phyloP scores from a whole-genome alignment of 345 rosid genomes.

The Gossypium thurberi region DNA sequence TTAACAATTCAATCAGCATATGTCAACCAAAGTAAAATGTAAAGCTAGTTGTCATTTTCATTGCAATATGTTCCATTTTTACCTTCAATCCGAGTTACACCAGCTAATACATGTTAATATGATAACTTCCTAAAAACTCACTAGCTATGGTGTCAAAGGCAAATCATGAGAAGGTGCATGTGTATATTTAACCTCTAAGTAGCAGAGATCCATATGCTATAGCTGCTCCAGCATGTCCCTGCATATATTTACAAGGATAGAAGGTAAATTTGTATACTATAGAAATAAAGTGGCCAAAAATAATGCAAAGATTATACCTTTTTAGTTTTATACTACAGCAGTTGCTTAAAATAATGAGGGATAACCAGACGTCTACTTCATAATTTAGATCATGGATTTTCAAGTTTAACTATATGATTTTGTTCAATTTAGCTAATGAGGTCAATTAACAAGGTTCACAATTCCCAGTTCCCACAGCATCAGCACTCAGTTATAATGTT shows the following conservation, averaged over 20 bases:
- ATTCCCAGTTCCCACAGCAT: neutral
- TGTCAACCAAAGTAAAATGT: neutral
- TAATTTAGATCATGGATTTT: neutral
- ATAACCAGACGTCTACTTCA: neutral
- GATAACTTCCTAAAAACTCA: neutral
- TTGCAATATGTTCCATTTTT: neutral
- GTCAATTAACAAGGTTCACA: neutral
- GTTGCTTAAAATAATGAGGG: neutral
- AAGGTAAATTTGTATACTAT: neutral
- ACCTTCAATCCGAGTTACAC: neutral
- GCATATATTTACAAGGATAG: constrained; percentile 19
- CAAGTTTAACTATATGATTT: neutral
- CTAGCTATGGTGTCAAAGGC: neutral
- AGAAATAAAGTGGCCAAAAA: neutral
- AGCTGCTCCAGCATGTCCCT: constrained; percentile 96
- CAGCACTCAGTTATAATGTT: neutral
- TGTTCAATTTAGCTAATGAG: neutral
- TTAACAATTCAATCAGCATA: neutral
- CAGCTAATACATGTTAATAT: neutral
- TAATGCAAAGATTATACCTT: neutral
- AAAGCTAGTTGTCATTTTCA: neutral
- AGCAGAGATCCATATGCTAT: constrained; percentile 86
- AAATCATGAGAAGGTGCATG: neutral
- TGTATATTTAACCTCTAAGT: constrained; percentile 60
- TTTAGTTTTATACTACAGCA: neutral